Evolutionary conservation across 305 asterid genomes (phyloP), one percentile per base, ranked within the genome.

Genomic region (Fraxinus platypoda): DNA sequence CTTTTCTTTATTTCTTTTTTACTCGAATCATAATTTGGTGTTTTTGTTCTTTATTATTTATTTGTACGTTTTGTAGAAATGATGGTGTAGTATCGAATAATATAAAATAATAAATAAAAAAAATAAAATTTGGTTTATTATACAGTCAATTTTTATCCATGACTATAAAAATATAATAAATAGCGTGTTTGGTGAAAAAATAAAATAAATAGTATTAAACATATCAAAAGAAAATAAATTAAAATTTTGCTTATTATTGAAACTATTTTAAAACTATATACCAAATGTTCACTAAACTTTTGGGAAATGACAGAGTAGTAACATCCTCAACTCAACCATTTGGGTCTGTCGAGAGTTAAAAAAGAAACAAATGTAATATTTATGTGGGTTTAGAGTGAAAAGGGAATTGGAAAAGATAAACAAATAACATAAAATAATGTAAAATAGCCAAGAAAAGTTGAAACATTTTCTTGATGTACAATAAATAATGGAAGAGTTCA

Each of bases 391-490:
- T 52, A 5, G 25, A 52, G 25, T 81, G 75, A 81, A 78, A 78
- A 82, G 75, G 79, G 37, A 30, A 74, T 15, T 75, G 31, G 62
- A 57, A 62, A 75, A 34, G 15, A 73, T 21, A 46, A 71, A 72
- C 12, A 68, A 82, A 64, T 41, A 77, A 49, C 33, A 15, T 77
- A 77, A 13, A 25, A 80, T 46, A 70, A 28, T 28, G 75, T 28
- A 62, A 33, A 78, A 66, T 74, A 81, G 77, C 15, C 21, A 70
- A 70, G 75, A 76, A 87, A 84, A 84, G 79, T 78, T 70, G 77
- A 71, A 62, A 80, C 87, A 87, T 83, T 87, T 78, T 80, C 88
- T 85, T 81, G 78, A 81, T 70, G 77, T 33, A 81, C 85, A 82
- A 82, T 71, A 52, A 54, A 71, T 31, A 31, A 71, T 71, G n/a